Evolutionary conservation across 352 stramenopile species (phyloP).

Genomic region (Globisporangium paroecandrum): DNA sequence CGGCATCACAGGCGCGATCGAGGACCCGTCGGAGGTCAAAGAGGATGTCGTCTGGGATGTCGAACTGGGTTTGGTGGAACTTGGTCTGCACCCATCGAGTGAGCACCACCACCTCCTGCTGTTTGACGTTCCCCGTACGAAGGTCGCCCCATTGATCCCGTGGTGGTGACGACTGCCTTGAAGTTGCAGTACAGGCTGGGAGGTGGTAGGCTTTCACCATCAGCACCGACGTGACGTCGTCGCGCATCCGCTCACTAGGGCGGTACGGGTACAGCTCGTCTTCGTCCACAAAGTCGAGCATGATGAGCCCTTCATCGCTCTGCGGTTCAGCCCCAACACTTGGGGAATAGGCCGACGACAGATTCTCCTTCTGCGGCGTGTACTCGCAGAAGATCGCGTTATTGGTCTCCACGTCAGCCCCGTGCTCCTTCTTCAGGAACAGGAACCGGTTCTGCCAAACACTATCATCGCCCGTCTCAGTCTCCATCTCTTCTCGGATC

Average conservation of each 20-base stretch:
- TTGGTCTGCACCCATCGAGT: conserved; percentile 31
- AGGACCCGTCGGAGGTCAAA: background rate
- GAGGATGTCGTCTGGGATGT: background rate
- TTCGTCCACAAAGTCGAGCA: conserved; percentile 12
- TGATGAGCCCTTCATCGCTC: conserved; percentile 11
- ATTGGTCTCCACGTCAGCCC: conserved; percentile 9
- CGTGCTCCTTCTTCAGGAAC: background rate
- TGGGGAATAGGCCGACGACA: background rate
- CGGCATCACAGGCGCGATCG: background rate
- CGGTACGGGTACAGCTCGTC: conserved; percentile 16
- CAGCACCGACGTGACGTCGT: conserved; percentile 1
- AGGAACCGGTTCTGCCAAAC: conserved; percentile 13
- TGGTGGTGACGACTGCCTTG: background rate
- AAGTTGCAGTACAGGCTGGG: background rate
- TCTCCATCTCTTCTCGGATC: conserved; percentile 13
- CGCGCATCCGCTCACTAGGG: conserved; percentile 2
- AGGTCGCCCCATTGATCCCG: no score
- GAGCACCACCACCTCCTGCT: conserved; percentile 25
- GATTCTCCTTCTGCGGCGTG: background rate
- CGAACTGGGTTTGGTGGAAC: conserved; percentile 9
- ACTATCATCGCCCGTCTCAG: background rate
- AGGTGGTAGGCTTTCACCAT: background rate
- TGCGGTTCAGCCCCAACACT: background rate
- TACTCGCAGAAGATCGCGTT: conserved; percentile 14
- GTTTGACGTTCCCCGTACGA: background rate